Percentiles rank a stretch among this genome's conserved stretches.
phyloP scores from a whole-genome alignment of 352 stramenopile genomes.

The Globisporangium viniferum region DNA sequence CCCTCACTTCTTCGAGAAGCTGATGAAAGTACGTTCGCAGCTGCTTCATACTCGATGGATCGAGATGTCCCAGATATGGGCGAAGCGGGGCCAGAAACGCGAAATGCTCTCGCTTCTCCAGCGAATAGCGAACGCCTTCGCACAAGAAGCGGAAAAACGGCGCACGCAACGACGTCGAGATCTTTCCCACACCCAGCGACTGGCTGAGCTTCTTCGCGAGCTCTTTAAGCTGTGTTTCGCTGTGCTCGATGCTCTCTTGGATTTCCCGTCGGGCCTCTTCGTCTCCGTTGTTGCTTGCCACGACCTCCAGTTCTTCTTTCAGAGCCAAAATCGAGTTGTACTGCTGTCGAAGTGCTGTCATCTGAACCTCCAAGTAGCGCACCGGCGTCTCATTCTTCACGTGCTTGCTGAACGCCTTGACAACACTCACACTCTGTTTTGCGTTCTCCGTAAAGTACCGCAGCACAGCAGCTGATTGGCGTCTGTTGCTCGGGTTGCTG shows the following conservation, averaged over 20 bases:
- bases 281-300: conserved; percentile 25
- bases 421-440: conserved; percentile 55
- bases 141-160: conserved; percentile 82
- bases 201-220: conserved; percentile 80
- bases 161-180: conserved; percentile 52
- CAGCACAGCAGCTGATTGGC: conserved; percentile 70
- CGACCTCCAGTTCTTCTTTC: conserved; percentile 48
- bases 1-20: conserved; percentile 35
- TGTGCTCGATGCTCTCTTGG: conserved; percentile 46
- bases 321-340: conserved; percentile 60
- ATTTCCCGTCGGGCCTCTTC: conserved; percentile 50
- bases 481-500: conserved; percentile 82
- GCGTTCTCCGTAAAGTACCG: conserved; percentile 56
- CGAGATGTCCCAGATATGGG: conserved; percentile 69
- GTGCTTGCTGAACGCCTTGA: conserved; percentile 80
- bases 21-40: conserved; percentile 71
- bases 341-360: conserved; percentile 73
- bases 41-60: conserved; percentile 58
- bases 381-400: conserved; percentile 73
- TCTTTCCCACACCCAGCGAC: conserved; percentile 76
- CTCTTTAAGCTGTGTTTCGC: conserved; percentile 56
- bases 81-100: conserved; percentile 67
- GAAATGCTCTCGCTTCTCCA: conserved; percentile 59
- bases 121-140: conserved; percentile 72
- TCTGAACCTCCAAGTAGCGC: conserved; percentile 87